Evolutionary conservation across 169 alveolate genomes (phyloP).

Genomic region (Eimeria brunetti): DNA sequence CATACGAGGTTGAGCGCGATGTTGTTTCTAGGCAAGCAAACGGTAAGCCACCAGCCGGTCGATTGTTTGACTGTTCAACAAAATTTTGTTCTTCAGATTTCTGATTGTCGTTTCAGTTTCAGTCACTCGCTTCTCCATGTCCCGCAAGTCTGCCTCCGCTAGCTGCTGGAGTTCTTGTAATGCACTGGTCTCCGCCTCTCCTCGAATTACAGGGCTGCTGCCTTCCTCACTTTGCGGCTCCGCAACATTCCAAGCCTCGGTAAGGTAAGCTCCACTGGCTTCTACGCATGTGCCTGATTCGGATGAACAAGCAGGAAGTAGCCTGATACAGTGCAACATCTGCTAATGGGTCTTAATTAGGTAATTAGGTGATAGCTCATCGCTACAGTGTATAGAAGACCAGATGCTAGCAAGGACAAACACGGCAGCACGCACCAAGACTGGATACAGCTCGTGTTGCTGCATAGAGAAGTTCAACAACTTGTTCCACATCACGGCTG

Average conservation of each 20-base stretch:
- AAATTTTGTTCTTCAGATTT: conserved; percentile 1
- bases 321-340: neutral
- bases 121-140: conserved; percentile 10
- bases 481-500: neutral
- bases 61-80: conserved; percentile 40
- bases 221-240: neutral
- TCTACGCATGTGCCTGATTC: conserved; percentile 36
- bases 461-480: conserved; percentile 16
- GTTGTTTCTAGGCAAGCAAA: neutral
- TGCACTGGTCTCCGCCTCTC: neutral
- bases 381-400: neutral
- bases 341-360: neutral
- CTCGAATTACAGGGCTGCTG: neutral
- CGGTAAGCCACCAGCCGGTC: conserved; percentile 46
- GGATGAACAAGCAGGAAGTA: neutral
- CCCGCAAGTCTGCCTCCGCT: conserved; percentile 12
- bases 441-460: conserved; percentile 11
- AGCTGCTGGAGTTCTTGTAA: neutral
- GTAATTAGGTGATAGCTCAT: neutral
- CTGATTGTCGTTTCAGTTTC: conserved; percentile 17
- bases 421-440: neutral
- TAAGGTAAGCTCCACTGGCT: neutral
- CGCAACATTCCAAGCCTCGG: neutral
- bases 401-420: neutral
- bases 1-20: neutral